These are phyloP conservation scores for Sarocladiaceae sp. DNA, from an alignment of 2,329 filamentous ascomycete species.

Conservation along the genomic window DNA sequence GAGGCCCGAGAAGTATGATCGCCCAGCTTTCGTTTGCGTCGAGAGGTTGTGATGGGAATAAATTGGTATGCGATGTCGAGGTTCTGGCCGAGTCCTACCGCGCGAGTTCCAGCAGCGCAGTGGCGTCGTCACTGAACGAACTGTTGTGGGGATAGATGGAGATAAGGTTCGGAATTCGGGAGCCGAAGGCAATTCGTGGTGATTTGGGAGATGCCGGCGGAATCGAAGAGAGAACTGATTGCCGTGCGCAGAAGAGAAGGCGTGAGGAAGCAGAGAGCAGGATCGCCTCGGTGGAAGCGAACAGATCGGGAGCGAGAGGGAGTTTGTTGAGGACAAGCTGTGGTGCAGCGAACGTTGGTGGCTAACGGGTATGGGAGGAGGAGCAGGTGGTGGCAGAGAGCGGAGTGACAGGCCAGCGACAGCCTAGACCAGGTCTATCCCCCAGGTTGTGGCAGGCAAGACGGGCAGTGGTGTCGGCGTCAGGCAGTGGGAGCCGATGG, in stretches of 20 bases:
- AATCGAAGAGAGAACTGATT: neutral
- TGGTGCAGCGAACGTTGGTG: neutral
- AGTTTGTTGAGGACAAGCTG: slow-evolving; percentile 2
- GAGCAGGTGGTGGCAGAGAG: neutral
- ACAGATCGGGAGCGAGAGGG: neutral
- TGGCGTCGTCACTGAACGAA: neutral
- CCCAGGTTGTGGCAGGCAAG: no score
- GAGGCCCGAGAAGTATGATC: neutral
- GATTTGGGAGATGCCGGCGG: neutral
- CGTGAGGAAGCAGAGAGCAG: neutral
- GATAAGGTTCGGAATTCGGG: neutral
- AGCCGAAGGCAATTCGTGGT: neutral
- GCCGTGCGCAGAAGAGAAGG: neutral
- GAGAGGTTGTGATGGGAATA: neutral
- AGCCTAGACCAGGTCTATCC: slow-evolving; percentile 2
- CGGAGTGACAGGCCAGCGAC: neutral
- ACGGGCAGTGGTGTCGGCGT: neutral
- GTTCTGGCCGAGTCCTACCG: neutral
- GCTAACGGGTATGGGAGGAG: no score
- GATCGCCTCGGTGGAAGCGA: neutral
- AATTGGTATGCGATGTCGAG: slow-evolving; percentile 1
- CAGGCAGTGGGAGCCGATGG: neutral
- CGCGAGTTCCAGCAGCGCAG: neutral
- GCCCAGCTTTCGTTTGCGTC: neutral
- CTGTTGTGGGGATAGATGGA: neutral